Base-by-base conservation (phyloP, 2,329 filamentous ascomycete genomes). In the Chalaropsis ovoidea region DNA sequence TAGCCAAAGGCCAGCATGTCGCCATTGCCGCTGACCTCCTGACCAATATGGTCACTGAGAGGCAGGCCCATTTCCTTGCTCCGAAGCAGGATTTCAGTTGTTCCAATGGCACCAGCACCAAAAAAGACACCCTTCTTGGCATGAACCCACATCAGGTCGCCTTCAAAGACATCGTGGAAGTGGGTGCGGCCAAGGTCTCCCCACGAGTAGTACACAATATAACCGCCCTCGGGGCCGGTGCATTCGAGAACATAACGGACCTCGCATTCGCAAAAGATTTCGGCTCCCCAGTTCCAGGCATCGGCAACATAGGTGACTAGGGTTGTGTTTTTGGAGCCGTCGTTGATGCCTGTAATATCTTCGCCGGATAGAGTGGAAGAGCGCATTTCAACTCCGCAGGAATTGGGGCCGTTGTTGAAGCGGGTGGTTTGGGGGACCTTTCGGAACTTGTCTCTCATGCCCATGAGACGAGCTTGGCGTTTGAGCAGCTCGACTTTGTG, bases 251-350 rank as follows among this genome's bases (percentile, higher is more conserved):
- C 76, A 70, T 86, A 82, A 56, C 82, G 77, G 1, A 87, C 86
- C 72, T 88, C 84, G 68, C 84, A 85, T 69, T 85, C 80, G 72
- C 86, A 88, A 68, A 88, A 88, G 73, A 88, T 82, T 70, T 88
- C 85, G 13, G 86, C 83, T 8, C 85, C 86, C 83, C 84, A 86
- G 70, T 87, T 86, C 85, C 85, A 88, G 1, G 86, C 85, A 72
- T 88, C 86, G 7, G 82, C 79, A 7, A 88, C 75, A 70, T 88
- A 88, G 0, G 85, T 88, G 45, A 86, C 83, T 1, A 85, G 76
- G 0, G 82, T 86, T 11, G 81, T 85, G 19, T 80, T 86, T 73
- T 87, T 88, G 39, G 83, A 86, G 1, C 84, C 84, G 71, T 88
- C 86, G 69, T 88, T 88, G 67, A 86, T 69, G 0, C 85, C 86